Evolutionary conservation across 164 flowering plant species (phyloP).

Genomic region (Akebia trifoliata): DNA sequence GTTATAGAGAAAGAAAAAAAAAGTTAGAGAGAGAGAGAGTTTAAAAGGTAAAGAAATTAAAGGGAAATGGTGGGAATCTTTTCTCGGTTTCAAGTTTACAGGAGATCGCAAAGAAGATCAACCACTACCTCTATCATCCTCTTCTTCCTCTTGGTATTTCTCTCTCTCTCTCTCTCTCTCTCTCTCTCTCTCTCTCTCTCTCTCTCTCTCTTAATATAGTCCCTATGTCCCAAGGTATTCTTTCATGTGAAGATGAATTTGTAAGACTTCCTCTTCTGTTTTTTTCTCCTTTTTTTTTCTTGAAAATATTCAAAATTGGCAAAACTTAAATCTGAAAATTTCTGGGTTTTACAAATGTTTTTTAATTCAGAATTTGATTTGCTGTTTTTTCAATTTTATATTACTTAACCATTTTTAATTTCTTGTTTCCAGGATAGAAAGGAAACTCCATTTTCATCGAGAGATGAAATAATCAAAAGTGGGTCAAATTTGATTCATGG

Average conservation of each 20-base stretch:
- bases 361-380: not conserved
- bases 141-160: slow-evolving; percentile 15
- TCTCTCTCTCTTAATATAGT: too few species aligned
- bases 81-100: too few species aligned
- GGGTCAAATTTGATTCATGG: not conserved
- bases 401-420: not conserved
- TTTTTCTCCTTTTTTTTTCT: not conserved
- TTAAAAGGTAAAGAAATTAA: slow-evolving; percentile 3
- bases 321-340: not conserved
- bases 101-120: slow-evolving; percentile 17
- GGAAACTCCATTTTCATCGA: slow-evolving; percentile 12
- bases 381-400: not conserved
- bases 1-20: not conserved
- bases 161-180: slow-evolving; percentile 5
- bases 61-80: slow-evolving; percentile 1
- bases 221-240: slow-evolving; percentile 24
- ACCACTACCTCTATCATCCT: slow-evolving; percentile 29
- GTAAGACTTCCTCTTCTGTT: slow-evolving; percentile 19
- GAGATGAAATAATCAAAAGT: slow-evolving; percentile 9
- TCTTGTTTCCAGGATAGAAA: slow-evolving; percentile 18
- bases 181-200: not conserved
- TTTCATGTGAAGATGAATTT: slow-evolving; percentile 29
- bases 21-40: slow-evolving; percentile 14
- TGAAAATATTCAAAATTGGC: not conserved
- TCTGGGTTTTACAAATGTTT: not conserved